Percentiles rank a stretch among this genome's conserved stretches.
Conservation (phyloP, 2,329 filamentous ascomycete genomes). For the Microdochium paspali region DNA sequence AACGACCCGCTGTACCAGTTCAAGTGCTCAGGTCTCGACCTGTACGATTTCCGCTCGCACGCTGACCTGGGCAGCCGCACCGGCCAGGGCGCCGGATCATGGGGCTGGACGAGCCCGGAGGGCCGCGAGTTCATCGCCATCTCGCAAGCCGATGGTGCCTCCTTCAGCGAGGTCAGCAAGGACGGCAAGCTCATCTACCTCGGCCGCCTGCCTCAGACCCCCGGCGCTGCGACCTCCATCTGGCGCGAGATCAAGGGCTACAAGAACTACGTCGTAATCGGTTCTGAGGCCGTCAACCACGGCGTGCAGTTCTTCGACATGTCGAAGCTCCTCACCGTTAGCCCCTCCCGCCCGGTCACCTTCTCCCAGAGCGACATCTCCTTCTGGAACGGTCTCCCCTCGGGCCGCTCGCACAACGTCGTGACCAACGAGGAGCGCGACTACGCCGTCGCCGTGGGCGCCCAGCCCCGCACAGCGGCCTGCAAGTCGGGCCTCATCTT, state of each 20-base stretch:
- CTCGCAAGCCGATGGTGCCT: slow-evolving; percentile 43
- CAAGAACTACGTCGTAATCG: slow-evolving; percentile 26
- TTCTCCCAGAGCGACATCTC: slow-evolving; percentile 34
- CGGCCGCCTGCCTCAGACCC: slow-evolving; percentile 39
- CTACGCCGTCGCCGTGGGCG: slow-evolving; percentile 34
- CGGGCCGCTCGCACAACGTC: slow-evolving; percentile 34
- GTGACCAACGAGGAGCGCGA: slow-evolving; percentile 34
- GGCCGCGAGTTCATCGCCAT: slow-evolving; percentile 46
- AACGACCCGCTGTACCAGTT: slow-evolving; percentile 17
- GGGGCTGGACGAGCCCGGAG: slow-evolving; percentile 42
- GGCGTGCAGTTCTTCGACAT: slow-evolving; percentile 56
- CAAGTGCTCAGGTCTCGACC: slow-evolving; percentile 20
- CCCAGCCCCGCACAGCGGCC: slow-evolving; percentile 25
- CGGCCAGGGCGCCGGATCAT: slow-evolving; percentile 28
- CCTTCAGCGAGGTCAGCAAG: slow-evolving; percentile 41
- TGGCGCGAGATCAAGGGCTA: slow-evolving; percentile 43
- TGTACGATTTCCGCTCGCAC: slow-evolving; percentile 27
- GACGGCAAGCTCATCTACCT: slow-evolving; percentile 42
- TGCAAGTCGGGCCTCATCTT: slow-evolving; percentile 49
- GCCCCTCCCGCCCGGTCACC: slow-evolving; percentile 28
- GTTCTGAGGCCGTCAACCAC: slow-evolving; percentile 34
- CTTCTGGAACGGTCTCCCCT: slow-evolving; percentile 29
- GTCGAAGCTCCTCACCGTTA: slow-evolving; percentile 41
- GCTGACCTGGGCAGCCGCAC: slow-evolving; percentile 21
- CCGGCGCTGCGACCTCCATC: slow-evolving; percentile 29